phyloP scores from a whole-genome alignment of 129 eudicot genomes.

The Deinandra increscens region DNA sequence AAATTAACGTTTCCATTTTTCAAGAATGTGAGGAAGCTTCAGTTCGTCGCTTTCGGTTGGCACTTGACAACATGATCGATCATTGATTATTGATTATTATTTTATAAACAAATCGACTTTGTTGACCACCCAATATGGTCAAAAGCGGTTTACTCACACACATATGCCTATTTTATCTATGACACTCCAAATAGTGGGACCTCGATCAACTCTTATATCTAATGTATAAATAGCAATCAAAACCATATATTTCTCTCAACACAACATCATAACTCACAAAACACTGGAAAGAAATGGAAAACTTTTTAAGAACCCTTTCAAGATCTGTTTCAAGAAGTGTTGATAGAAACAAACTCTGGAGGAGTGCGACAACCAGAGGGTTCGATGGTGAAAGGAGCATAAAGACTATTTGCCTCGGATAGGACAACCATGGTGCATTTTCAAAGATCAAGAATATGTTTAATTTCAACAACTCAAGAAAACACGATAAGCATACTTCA shows the following conservation, averaged over 20 bases:
- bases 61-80: background rate
- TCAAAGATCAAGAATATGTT: conserved; percentile 27
- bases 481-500: conserved; percentile 10
- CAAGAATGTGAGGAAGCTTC: background rate
- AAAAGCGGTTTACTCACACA: background rate
- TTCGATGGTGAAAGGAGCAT: conserved; percentile 35
- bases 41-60: conserved; percentile 4
- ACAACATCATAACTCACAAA: conserved; percentile 6
- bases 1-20: background rate
- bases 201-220: background rate
- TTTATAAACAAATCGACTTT: conserved; percentile 1
- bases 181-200: background rate
- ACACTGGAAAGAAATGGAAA: conserved; percentile 21
- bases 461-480: conserved; percentile 6
- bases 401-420: conserved; percentile 24
- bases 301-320: conserved; percentile 23
- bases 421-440: conserved; percentile 16
- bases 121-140: conserved; percentile 15
- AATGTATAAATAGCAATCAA: conserved; percentile 19
- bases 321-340: conserved; percentile 29
- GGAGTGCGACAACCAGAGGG: conserved; percentile 17
- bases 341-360: conserved; percentile 30
- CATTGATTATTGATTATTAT: background rate
- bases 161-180: background rate
- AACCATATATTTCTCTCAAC: conserved; percentile 18